A percentile compares a stretch with the other conserved stretches of the same genome.
Evolutionary conservation across 306 rosid genomes (phyloP).

Genomic region (Benincasa hispida): DNA sequence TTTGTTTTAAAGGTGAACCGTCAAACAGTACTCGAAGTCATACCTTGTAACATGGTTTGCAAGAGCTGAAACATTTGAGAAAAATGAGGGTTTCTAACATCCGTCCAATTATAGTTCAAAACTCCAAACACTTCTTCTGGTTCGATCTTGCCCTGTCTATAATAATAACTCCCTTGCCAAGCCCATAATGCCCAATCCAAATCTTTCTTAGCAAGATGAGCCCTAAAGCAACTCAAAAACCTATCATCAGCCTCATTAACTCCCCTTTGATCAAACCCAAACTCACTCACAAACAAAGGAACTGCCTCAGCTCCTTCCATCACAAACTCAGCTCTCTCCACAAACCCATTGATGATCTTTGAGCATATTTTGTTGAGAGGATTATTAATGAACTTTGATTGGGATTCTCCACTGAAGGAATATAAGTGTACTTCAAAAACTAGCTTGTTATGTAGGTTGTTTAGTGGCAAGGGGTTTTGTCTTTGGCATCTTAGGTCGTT

Average conservation of each 20-base stretch:
- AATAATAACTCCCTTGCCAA: slow-evolving; percentile 34
- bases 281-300: slow-evolving; percentile 33
- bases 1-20: too few species aligned
- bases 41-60: slow-evolving; percentile 24
- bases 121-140: slow-evolving; percentile 20
- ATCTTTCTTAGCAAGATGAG: slow-evolving; percentile 34
- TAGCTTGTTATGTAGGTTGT: slow-evolving; percentile 21
- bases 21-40: background rate
- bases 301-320: slow-evolving; percentile 12
- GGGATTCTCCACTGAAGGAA: slow-evolving; percentile 17
- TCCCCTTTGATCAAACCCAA: slow-evolving; percentile 28
- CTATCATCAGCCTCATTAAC: slow-evolving; percentile 6
- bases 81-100: slow-evolving; percentile 14
- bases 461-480: background rate
- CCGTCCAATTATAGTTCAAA: slow-evolving; percentile 20
- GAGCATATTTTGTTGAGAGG: slow-evolving; percentile 43
- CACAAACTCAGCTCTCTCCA: slow-evolving; percentile 28
- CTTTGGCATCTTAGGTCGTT: slow-evolving; percentile 25
- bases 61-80: slow-evolving; percentile 21
- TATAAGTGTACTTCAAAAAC: slow-evolving; percentile 35
- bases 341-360: slow-evolving; percentile 13
- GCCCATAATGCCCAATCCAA: slow-evolving; percentile 48
- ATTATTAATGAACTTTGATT: background rate
- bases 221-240: slow-evolving; percentile 18
- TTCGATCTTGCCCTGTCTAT: background rate